Conservation (phyloP, 768 basidiomycete genomes). For the Trametes maxima region DNA sequence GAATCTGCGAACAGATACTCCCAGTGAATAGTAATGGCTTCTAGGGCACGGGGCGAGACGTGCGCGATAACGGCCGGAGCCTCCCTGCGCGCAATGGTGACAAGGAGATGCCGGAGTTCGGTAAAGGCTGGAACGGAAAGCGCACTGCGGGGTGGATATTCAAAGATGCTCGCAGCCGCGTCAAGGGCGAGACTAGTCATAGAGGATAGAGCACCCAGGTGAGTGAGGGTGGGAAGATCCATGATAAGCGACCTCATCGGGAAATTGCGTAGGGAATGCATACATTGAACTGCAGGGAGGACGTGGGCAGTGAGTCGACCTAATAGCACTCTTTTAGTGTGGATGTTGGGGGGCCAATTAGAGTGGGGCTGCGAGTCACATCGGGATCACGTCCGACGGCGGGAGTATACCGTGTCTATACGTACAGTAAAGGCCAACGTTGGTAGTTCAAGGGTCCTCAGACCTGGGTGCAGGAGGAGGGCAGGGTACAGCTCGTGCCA, state of each 20-base stretch:
- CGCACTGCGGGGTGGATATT: neutral
- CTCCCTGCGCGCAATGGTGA: neutral
- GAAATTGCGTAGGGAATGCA: neutral
- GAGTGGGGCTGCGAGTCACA: neutral
- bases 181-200: neutral
- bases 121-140: neutral
- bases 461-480: neutral
- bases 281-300: neutral
- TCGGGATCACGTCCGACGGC: neutral
- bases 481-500: neutral
- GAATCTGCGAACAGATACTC: neutral
- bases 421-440: neutral
- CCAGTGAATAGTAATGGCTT: neutral
- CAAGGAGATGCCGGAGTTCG: neutral
- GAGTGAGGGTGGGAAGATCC: neutral
- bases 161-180: neutral
- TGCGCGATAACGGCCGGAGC: neutral
- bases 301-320: neutral
- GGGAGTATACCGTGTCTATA: neutral
- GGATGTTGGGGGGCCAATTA: neutral
- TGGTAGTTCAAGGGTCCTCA: neutral
- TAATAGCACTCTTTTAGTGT: neutral
- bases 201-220: neutral
- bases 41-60: neutral
- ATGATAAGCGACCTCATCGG: neutral